Evolutionary conservation across 164 flowering plant genomes (phyloP), one percentile per base, ranked within the genome.

Genomic region (Magnolia kwangsiensis): DNA sequence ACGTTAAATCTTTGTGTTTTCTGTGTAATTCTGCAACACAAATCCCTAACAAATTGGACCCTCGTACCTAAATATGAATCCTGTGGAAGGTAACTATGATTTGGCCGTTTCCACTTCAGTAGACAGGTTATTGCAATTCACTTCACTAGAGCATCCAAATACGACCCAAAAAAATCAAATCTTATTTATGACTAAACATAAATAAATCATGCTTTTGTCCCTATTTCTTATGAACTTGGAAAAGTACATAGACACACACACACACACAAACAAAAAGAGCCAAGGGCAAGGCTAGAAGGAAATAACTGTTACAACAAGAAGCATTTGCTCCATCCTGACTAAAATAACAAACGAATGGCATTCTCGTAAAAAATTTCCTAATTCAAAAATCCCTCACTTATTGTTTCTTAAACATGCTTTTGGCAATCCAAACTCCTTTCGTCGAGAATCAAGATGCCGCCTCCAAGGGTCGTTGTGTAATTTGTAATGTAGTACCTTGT

Each of bases 401-500:
- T 50, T 65, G 74, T 76, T 82, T 58, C 69, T 68, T 77, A 83
- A 77, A 80, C 98, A 95, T 83, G 88, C 88, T 76, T 69, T 78
- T 19, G 96, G 89, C 72, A 93, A 67, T 4, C 97, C 97, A 61
- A 81, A 93, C 9, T 90, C 89, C 81, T 89, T 93, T 59, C 83
- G 77, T 55, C 13, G 71, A 67, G 66, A 75, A 58, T 27, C 78
- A 64, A 85, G 76, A 31, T 85, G 77, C 72, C 61, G 81, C 83
- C 98, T 89, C 98, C 98, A 95, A 29, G 93, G 96, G 50, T 95
- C 98, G 72, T 91, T 91, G 72, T 95, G 94, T 80, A 95, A 80
- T 85, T 93, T 95, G 89, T 88, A 88, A 78, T 93, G 98, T 78
- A 95, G 82, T 19, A 89, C 88, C 98, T 95, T 45, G 50, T 75